Percentiles rank a stretch among this genome's conserved stretches.
These are phyloP conservation scores for Ustilago shanxiensis DNA, from an alignment of 1,284 basidiomycete species.

Conservation along the genomic window DNA sequence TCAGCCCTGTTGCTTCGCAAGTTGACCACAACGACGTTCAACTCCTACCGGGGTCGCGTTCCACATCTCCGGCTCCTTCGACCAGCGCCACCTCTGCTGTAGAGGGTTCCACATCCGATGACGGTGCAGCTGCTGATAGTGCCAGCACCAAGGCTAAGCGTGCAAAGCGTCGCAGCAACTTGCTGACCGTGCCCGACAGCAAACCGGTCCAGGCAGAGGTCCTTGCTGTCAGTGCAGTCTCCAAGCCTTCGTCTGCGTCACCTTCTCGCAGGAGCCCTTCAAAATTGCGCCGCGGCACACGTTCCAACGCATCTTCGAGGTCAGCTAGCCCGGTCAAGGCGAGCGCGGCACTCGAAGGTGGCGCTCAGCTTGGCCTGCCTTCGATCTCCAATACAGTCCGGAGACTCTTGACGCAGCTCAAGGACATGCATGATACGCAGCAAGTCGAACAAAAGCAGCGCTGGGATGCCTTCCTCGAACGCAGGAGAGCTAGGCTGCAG, in stretches of 20 bases:
- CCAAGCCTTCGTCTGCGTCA: constrained; percentile 30
- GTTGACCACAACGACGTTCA: constrained; percentile 27
- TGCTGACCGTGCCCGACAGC: constrained; percentile 63
- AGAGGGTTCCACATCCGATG: constrained; percentile 24
- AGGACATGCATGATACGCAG: constrained; percentile 84
- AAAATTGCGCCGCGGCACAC: constrained; percentile 23
- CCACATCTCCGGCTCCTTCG: constrained; percentile 24
- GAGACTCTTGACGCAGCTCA: constrained; percentile 82
- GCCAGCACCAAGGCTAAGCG: constrained; percentile 27
- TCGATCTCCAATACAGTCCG: constrained; percentile 79
- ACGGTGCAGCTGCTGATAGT: constrained; percentile 19
- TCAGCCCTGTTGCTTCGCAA: constrained; percentile 2
- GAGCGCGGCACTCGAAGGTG: not conserved
- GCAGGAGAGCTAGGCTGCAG: constrained; percentile 72
- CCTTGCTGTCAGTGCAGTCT: constrained; percentile 53
- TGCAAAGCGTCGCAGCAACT: constrained; percentile 31
- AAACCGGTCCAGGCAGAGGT: constrained; percentile 66
- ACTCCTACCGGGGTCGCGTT: constrained; percentile 6
- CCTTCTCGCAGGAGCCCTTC: constrained; percentile 18
- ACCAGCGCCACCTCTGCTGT: constrained; percentile 20
- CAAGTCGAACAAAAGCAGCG: constrained; percentile 81
- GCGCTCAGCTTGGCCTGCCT: constrained; percentile 21
- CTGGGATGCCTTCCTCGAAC: constrained; percentile 89
- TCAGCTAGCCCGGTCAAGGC: constrained; percentile 49
- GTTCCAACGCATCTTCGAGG: constrained; percentile 40